Base-by-base conservation (phyloP, 352 stramenopile species). In the Phytopythium ostracodes region DNA sequence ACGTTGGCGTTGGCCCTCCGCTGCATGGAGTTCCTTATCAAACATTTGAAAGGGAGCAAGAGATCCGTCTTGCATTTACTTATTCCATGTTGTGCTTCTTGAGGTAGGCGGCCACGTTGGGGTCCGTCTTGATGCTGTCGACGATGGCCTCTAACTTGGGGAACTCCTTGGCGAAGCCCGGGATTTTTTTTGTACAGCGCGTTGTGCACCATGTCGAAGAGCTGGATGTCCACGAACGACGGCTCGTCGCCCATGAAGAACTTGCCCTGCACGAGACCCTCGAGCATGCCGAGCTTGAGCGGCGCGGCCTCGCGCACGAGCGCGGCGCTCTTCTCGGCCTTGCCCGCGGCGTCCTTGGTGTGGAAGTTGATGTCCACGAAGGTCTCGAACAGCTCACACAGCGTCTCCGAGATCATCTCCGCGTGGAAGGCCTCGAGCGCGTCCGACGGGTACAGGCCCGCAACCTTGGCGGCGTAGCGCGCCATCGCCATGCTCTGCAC, bases 401-500 rank as follows among this genome's bases (percentile, higher is more conserved):
- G 53, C 24, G 72, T 68, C 24, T 84, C 75, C 18, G 68, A 64
- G 25, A 79, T 61, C 60, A 70, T 78, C 22, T 89, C 79, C 14
- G 79, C 75, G 27, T 65, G 63, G 31, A 87, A 70, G 5, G 59
- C 70, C 40, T 83, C 58, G 1, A 76, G 29, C 7, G 71, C 52
- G 36, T 85, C 75, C 2, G 64, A 31, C 17, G 79, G 77, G 69
- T 84, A 88, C 10, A 88, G 56, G 24, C 75, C 73, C n/a, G 33
- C 52, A 15, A 88, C 55, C 38, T 68, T 78, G 27, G 76, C 77
- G 8, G 79, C 78, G 57, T 88, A 92, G 14, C 73, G 70, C 12
- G 68, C 70, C 58, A 88, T 84, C 20, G 76, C 73, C 60, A 87
- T 84, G 42, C 72, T 88, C 59, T 88, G 75, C 35, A 66, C 46